Conservation (phyloP, 2,329 filamentous ascomycete species). For the Sporothrix inflata region DNA sequence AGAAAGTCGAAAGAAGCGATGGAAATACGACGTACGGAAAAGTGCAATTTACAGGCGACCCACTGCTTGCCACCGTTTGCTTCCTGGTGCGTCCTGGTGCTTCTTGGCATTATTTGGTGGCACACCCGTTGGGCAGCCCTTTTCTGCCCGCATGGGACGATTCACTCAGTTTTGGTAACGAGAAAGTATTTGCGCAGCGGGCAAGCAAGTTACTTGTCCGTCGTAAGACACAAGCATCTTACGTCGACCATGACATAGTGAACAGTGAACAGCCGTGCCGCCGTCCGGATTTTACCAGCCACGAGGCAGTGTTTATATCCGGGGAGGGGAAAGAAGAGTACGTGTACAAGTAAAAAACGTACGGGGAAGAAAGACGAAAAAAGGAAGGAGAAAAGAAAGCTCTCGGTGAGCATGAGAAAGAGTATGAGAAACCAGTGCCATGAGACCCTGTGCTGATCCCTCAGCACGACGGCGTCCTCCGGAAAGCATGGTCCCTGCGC, state of each 20-base stretch:
- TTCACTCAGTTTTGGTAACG: background rate
- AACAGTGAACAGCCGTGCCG: background rate
- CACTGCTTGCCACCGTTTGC: background rate
- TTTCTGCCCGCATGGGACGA: background rate
- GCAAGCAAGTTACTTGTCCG: background rate
- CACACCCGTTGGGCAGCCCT: background rate
- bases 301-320: background rate
- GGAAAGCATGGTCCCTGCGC: background rate
- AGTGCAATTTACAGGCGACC: background rate
- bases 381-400: background rate
- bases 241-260: background rate
- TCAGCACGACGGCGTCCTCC: background rate
- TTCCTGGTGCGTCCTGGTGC: background rate
- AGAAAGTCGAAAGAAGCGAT: background rate
- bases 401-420: background rate
- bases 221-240: background rate
- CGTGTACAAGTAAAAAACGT: background rate
- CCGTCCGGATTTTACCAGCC: background rate
- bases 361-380: background rate
- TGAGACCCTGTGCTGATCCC: background rate
- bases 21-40: background rate
- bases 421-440: background rate
- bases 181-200: background rate
- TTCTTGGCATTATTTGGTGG: background rate
- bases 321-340: background rate